Evolutionary conservation across 306 rosid species (phyloP), one percentile per base, ranked within the genome.

Genomic region (Arachis stenosperma): DNA sequence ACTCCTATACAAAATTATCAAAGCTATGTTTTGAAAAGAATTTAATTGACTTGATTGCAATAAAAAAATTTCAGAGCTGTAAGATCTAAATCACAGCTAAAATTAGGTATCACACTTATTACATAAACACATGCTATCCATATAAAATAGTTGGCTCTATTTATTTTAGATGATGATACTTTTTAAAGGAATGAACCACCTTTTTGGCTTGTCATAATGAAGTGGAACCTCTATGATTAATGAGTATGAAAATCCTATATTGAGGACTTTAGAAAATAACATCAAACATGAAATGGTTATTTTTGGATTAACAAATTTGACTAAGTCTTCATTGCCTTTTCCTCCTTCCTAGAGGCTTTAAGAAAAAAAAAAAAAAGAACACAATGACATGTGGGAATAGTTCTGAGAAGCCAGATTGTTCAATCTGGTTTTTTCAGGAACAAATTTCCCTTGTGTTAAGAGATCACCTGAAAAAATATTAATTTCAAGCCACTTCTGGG

Each of bases 241-340:
- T 63, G 73, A 71, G 33, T 44, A 5, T 65, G 47, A 33, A 78
- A 71, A 64, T 78, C 78, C 78, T 72, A 58, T 50, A 72, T 72
- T 78, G 77, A 55, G 68, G 15, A 79, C 75, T 73, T 65, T 22
- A 41, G 33, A 65, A 44, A 46, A 50, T 73, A 46, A 73, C 40
- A 62, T 54, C 46, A 58, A 54, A 48, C 29, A 55, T 50, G 74
- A 33, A 33, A 15, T 64, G 33, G 78, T 65, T 66, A 29, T 78
- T 54, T 54, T 71, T 67, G 54, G 79, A 82, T 78, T 77, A 81
- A 82, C 55, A 79, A 76, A 75, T 69, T 86, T 86, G 88, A 87
- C 88, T n/a, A 5, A 44, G 84, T 83, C 90, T 1, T 64, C n/a
- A 73, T 73, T 85, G 61, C 69, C 14, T 67, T 59, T 33, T 33